Evolutionary conservation across 83 land plant species (phyloP).

Genomic region (Picea abies): DNA sequence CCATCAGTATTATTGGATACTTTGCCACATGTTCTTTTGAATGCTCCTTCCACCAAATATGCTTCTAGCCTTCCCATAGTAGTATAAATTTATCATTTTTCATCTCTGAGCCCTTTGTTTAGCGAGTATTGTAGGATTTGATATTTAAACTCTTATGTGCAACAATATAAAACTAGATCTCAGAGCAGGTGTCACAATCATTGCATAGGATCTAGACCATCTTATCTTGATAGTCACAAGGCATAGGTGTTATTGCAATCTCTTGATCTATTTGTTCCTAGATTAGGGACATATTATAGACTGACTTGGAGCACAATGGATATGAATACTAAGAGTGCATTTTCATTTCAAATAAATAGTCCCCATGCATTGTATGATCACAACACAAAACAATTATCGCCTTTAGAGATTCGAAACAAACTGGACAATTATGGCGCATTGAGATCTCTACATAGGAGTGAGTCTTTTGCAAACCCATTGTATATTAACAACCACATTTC

Average conservation of each 20-base stretch:
- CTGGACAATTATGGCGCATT: slow-evolving; percentile 78
- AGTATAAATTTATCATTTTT: no score
- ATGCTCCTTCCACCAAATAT: no score
- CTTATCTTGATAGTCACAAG: slow-evolving; percentile 56
- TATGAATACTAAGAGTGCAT: slow-evolving; percentile 68
- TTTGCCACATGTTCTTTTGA: no score
- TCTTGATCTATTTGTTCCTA: slow-evolving; percentile 72
- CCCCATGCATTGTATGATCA: slow-evolving; percentile 83
- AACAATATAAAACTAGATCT: slow-evolving; percentile 66
- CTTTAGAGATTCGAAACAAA: slow-evolving; percentile 82
- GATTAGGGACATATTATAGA: slow-evolving; percentile 59
- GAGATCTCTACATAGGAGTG: slow-evolving; percentile 82
- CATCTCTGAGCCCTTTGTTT: slow-evolving; percentile 36
- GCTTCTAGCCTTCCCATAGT: no score
- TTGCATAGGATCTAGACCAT: slow-evolving; percentile 89
- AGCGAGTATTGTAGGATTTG: slow-evolving; percentile 86
- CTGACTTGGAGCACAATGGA: slow-evolving; percentile 81
- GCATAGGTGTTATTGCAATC: slow-evolving; percentile 70
- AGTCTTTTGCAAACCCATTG: slow-evolving; percentile 40
- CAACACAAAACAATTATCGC: slow-evolving; percentile 67
- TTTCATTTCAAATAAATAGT: slow-evolving; percentile 67
- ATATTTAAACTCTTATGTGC: slow-evolving; percentile 78
- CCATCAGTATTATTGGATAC: no score
- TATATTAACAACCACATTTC: slow-evolving; percentile 69
- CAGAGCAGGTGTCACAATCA: slow-evolving; percentile 65